phyloP scores from a whole-genome alignment of 2,329 filamentous ascomycete species.

The Ophiostoma sp. region DNA sequence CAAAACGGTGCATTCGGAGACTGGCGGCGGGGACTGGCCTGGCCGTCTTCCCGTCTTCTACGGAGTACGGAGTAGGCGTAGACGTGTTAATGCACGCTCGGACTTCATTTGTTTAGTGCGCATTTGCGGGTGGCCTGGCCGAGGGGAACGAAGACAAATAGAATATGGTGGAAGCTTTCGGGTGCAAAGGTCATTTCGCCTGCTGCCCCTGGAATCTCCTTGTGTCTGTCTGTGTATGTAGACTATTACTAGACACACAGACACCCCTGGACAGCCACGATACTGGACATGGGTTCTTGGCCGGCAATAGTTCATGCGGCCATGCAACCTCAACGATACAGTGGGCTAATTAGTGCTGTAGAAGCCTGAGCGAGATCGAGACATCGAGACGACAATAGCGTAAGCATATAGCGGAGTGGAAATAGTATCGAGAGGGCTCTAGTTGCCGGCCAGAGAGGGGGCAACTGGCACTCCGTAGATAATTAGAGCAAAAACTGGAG shows the following conservation, averaged over 20 bases:
- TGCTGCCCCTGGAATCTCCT: not conserved
- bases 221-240: no score
- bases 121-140: not conserved
- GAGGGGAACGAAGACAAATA: conserved; percentile 5
- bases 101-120: conserved; percentile 10
- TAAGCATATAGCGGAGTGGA: not conserved
- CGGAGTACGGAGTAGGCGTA: no score
- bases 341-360: not conserved
- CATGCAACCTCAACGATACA: not conserved
- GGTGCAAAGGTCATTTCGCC: not conserved
- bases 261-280: not conserved
- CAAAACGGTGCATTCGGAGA: no score
- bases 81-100: conserved; percentile 12
- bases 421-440: not conserved
- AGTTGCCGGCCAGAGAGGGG: not conserved
- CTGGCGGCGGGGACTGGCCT: not conserved
- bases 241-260: not conserved
- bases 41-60: not conserved
- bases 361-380: conserved; percentile 8
- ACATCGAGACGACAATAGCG: not conserved
- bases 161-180: conserved; percentile 12
- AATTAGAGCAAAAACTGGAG: not conserved
- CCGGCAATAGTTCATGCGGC: not conserved
- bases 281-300: not conserved
- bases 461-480: not conserved